These are phyloP conservation scores for Boletus reticuloceps DNA, from an alignment of 768 basidiomycete genomes.

Conservation along the genomic window DNA sequence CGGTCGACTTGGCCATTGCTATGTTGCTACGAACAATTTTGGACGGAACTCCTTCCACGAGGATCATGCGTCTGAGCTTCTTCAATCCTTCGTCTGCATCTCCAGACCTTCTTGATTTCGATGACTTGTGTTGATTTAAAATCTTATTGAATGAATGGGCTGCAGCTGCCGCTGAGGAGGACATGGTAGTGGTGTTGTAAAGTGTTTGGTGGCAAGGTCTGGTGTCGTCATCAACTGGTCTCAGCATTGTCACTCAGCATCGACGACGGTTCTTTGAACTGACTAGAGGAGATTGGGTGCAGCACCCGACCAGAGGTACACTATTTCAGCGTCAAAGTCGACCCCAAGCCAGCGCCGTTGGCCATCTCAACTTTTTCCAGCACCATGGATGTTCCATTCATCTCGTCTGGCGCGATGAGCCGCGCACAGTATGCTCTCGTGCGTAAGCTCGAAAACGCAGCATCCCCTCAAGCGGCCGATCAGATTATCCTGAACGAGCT, in stretches of 20 bases:
- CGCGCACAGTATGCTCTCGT: slow-evolving; percentile 76
- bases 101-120: slow-evolving; percentile 59
- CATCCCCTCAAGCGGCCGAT: slow-evolving; percentile 57
- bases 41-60: slow-evolving; percentile 89
- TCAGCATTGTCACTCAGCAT: background rate
- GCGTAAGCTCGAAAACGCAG: slow-evolving; percentile 63
- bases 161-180: slow-evolving; percentile 33
- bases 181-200: slow-evolving; percentile 16
- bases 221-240: background rate
- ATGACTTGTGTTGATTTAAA: slow-evolving; percentile 65
- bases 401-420: slow-evolving; percentile 74
- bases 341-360: background rate
- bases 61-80: slow-evolving; percentile 81
- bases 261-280: background rate
- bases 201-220: slow-evolving; percentile 4
- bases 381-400: slow-evolving; percentile 76
- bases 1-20: background rate
- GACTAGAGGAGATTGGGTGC: background rate
- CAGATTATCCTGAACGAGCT: slow-evolving; percentile 60
- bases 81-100: slow-evolving; percentile 83
- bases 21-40: slow-evolving; percentile 50
- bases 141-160: slow-evolving; percentile 82
- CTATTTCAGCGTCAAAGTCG: slow-evolving; percentile 5
- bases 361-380: background rate
- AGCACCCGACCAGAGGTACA: slow-evolving; percentile 17